Evolutionary conservation across 2,329 filamentous ascomycete species (phyloP), one percentile per base, ranked within the genome.

Genomic region (Penicillium olsonii): DNA sequence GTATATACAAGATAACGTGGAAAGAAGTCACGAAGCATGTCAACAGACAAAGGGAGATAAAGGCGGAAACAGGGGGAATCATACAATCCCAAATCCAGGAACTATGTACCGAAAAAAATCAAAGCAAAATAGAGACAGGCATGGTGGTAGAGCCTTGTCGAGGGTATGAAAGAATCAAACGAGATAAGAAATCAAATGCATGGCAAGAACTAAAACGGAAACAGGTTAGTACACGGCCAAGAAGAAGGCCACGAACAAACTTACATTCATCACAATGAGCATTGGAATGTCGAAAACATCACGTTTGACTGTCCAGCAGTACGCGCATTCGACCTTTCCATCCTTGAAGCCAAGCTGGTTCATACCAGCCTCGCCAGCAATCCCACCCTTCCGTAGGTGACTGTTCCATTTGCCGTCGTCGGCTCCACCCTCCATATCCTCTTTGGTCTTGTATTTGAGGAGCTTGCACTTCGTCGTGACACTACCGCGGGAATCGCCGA

Each of bases 281-380:
- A 96, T 96, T 18, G 94, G 94, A 71, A 97, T 96, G 75, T 97
- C 92, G 75, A 97, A 97, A 34, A 94, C 90, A 71, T 99, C 94
- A 56, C 92, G 82, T 75, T 96, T 96, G 55, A 97, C 92, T 56
- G 90, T 92, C 92, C 92, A 97, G 75, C 90, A 95, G 74, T 95
- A 96, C 63, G 88, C 91, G 75, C 92, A 96, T 68, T 95, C 89
- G 49, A 97, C 88, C 72, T 94, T 92, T 45, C 92, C 92, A 64
- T 95, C 91, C 67, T 84, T 87, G 65, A 89, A 78, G 0, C 82
- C 90, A 12, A 96, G 81, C 64, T 85, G 84, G 46, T 87, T 87
- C 71, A 95, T 92, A 9, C 89, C 91, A 54, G 88, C 73, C 56
- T 77, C 74, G 22, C 72, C 72, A 17, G 73, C 73, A 53, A 77